A percentile compares a stretch with the other conserved stretches of the same genome.
Evolutionary conservation across 2,329 filamentous ascomycete genomes (phyloP).

Genomic region (Pleoardoris graminearum): DNA sequence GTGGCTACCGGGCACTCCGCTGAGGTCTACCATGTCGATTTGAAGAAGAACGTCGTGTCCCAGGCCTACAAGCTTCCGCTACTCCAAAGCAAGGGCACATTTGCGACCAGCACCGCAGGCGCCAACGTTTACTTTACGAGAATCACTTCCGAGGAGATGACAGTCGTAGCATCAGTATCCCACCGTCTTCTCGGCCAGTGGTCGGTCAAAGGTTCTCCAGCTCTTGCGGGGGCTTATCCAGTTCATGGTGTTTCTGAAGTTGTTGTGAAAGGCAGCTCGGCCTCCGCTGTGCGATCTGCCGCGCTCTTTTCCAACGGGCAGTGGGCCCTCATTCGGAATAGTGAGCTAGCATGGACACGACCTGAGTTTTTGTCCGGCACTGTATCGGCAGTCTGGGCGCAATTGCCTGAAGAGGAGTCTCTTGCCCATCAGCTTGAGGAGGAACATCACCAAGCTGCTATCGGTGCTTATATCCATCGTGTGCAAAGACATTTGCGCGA

Average conservation of each 20-base stretch:
- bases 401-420: conserved; percentile 71
- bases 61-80: conserved; percentile 81
- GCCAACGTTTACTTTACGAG: conserved; percentile 89
- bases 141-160: conserved; percentile 73
- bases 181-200: conserved; percentile 77
- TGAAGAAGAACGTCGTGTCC: conserved; percentile 68
- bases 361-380: conserved; percentile 80
- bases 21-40: conserved; percentile 81
- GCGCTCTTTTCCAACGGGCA: conserved; percentile 68
- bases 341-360: conserved; percentile 76
- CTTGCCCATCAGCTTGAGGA: conserved; percentile 80
- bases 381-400: conserved; percentile 79
- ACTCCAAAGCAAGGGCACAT: conserved; percentile 69
- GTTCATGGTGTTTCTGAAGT: conserved; percentile 80
- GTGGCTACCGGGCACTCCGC: conserved; percentile 74
- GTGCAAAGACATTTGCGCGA: conserved; percentile 80
- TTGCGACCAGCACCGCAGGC: conserved; percentile 76
- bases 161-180: conserved; percentile 74
- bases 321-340: conserved; percentile 84
- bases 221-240: conserved; percentile 45
- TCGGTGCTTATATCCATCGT: conserved; percentile 85
- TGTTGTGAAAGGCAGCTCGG: conserved; percentile 67
- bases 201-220: conserved; percentile 57
- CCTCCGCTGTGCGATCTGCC: conserved; percentile 78
- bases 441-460: conserved; percentile 79